Evolutionary conservation across 192 early-diverging fungal species (phyloP).

Genomic region (Dimargaris cristalligena): DNA sequence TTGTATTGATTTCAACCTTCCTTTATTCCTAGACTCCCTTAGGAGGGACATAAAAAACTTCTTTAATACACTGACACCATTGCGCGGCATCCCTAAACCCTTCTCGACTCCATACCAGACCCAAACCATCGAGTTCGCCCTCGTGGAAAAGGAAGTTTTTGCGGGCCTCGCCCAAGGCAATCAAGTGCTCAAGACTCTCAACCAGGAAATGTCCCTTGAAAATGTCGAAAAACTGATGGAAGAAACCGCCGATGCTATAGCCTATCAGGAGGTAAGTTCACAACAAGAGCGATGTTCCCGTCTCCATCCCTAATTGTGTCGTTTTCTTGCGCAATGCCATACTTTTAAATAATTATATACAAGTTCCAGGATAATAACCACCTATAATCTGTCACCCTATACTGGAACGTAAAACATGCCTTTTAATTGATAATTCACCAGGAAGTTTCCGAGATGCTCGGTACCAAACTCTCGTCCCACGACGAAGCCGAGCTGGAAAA

Average conservation of each 20-base stretch:
- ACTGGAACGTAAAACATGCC: background rate
- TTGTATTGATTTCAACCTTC: background rate
- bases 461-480: slow-evolving; percentile 22
- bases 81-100: no score
- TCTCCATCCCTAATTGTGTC: background rate
- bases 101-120: slow-evolving; percentile 30
- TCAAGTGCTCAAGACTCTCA: slow-evolving; percentile 63
- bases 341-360: background rate
- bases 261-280: slow-evolving; percentile 68
- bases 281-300: background rate
- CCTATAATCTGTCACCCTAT: background rate
- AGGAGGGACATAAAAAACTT: no score
- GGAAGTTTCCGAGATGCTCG: slow-evolving; percentile 37
- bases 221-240: slow-evolving; percentile 87
- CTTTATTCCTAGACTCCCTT: no score
- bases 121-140: slow-evolving; percentile 73
- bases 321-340: background rate
- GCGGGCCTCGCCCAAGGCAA: slow-evolving; percentile 73
- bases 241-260: slow-evolving; percentile 89
- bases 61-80: no score
- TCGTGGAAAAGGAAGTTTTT: slow-evolving; percentile 82
- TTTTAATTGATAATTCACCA: slow-evolving; percentile 4
- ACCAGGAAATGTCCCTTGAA: slow-evolving; percentile 78
- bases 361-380: background rate
- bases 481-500: slow-evolving; percentile 37